Evolutionary conservation across 441 rosid species (phyloP).

Genomic region (Mallotus repandus): DNA sequence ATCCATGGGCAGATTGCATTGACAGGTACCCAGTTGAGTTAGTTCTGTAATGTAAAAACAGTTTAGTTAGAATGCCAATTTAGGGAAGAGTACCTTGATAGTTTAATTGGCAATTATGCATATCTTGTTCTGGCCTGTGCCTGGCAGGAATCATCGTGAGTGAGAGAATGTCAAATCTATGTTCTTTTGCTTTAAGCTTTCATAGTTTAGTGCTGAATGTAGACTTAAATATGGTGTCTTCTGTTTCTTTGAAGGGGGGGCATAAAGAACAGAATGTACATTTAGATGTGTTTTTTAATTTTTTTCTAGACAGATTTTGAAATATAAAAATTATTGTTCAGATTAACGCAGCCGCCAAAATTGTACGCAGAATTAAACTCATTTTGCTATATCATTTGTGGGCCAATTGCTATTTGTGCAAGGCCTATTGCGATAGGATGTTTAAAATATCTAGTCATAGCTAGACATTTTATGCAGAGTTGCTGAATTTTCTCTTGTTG

Average conservation of each 20-base stretch:
- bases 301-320: not conserved
- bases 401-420: too few relatives aligned
- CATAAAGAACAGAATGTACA: not conserved
- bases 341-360: not conserved
- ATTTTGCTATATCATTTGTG: too few relatives aligned
- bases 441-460: too few relatives aligned
- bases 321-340: not conserved
- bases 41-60: conserved; percentile 17
- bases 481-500: too few relatives aligned
- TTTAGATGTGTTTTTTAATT: not conserved
- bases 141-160: conserved; percentile 11
- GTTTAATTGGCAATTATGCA: not conserved
- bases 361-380: not conserved
- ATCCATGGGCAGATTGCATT: conserved; percentile 86
- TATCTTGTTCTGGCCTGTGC: conserved; percentile 14
- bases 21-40: conserved; percentile 70
- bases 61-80: conserved; percentile 16
- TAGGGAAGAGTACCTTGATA: conserved; percentile 6
- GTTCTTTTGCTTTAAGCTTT: conserved; percentile 17
- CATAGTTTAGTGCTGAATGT: conserved; percentile 16
- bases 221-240: conserved; percentile 6
- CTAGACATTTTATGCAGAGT: too few relatives aligned
- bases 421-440: too few relatives aligned
- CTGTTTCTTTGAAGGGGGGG: not conserved
- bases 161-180: conserved; percentile 3